phyloP scores from a whole-genome alignment of 1,284 basidiomycete species.

The Anthracocystis setariae region DNA sequence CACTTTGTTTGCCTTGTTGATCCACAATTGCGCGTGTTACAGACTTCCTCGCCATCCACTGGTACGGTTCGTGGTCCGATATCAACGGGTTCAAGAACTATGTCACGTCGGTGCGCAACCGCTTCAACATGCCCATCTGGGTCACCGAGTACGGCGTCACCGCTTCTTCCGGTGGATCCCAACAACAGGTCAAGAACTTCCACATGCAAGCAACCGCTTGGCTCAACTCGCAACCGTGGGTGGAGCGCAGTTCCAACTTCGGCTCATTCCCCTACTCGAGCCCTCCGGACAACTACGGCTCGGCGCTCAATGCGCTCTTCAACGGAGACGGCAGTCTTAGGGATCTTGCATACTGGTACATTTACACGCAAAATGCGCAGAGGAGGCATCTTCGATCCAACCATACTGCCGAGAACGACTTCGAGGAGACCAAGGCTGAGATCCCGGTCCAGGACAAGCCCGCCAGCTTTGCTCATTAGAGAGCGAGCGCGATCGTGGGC shows the following conservation, averaged over 20 bases:
- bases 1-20: too few species aligned
- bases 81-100: constrained; percentile 47
- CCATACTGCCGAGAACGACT: constrained; percentile 29
- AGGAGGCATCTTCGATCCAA: constrained; percentile 21
- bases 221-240: constrained; percentile 46
- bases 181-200: constrained; percentile 56
- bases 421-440: constrained; percentile 26
- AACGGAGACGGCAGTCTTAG: constrained; percentile 42
- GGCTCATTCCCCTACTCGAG: constrained; percentile 49
- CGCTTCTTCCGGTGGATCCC: constrained; percentile 36
- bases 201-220: constrained; percentile 53
- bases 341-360: constrained; percentile 45
- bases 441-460: constrained; percentile 26
- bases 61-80: constrained; percentile 60
- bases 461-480: constrained; percentile 28
- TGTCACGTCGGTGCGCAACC: constrained; percentile 45
- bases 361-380: constrained; percentile 20
- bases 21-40: too few species aligned
- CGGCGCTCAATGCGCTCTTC: constrained; percentile 59
- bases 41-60: constrained; percentile 65
- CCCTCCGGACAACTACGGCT: constrained; percentile 58
- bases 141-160: constrained; percentile 66
- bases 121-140: constrained; percentile 59
- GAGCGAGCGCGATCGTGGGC: background rate
- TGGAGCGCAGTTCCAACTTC: constrained; percentile 61